These are phyloP conservation scores for Arachnomyces sp. DNA, from an alignment of 2,329 filamentous ascomycete species.

Conservation along the genomic window DNA sequence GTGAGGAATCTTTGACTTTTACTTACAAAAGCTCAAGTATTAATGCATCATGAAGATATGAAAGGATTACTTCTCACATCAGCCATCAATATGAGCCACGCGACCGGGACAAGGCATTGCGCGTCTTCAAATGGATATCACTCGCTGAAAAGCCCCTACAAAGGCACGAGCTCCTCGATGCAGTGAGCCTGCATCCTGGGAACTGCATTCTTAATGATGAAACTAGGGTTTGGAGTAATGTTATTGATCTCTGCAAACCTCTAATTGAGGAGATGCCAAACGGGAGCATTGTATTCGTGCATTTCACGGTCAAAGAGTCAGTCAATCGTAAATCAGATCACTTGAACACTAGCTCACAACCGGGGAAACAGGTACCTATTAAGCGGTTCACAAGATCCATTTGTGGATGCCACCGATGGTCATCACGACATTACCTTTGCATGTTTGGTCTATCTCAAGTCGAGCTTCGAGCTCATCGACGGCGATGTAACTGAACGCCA, in stretches of 20 bases:
- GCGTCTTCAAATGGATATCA: conserved; percentile 15
- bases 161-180: conserved; percentile 12
- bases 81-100: too few relatives aligned
- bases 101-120: conserved; percentile 2
- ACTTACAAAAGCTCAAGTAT: conserved; percentile 5
- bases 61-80: background rate
- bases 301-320: conserved; percentile 17
- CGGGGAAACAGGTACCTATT: background rate
- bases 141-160: conserved; percentile 11
- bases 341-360: too few relatives aligned
- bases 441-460: conserved; percentile 9
- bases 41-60: background rate
- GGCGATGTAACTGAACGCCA: conserved; percentile 1
- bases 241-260: conserved; percentile 20
- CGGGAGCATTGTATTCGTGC: conserved; percentile 12
- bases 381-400: background rate
- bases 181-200: conserved; percentile 14
- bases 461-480: conserved; percentile 8
- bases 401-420: conserved; percentile 1
- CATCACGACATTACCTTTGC: conserved; percentile 9
- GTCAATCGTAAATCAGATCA: background rate
- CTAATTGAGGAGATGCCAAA: conserved; percentile 15
- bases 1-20: conserved; percentile 7
- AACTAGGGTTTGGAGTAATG: conserved; percentile 9
- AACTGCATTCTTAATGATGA: conserved; percentile 9